Base-by-base conservation (phyloP, 768 basidiomycete species). In the Boletus fagicola region DNA sequence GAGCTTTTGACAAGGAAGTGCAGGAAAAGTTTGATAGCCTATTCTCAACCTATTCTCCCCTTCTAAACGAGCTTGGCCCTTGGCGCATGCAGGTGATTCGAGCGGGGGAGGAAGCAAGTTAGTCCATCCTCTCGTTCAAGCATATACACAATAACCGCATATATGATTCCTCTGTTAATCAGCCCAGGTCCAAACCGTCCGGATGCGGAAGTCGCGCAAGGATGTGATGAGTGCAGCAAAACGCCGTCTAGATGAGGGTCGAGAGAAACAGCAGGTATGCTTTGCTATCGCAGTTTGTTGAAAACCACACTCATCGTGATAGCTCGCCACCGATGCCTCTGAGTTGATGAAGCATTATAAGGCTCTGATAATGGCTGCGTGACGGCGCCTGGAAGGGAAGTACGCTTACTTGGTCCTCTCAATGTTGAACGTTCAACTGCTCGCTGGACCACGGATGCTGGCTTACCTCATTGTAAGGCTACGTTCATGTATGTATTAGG, bases 271-370 rank as follows among this genome's bases (percentile, higher is more conserved):
- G 51, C 70, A 72, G 65, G 77, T 74, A 45, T 48, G 50, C 33
- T 22, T 51, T 49, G 8, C 24, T 26, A 45, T 57, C 11, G 9
- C 24, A 10, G 10, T 31, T 43, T 40, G 26, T 46, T 54, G 38
- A 28, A 56, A 30, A 47, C 24, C 43, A 44, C 54, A 16, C 45
- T 48, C 26, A 51, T 26, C 31, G 28, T 38, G 22, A 44, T 48
- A 77, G 76, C 63, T 79, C 28, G 74, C 69, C 8, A 66, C 65
- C 44, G 76, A 78, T 58, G 75, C 77, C 10, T 64, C 71, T 30
- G 72, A 69, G 20, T 64, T 76, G 49, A 74, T 78, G 63, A 78
- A 71, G 46, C 70, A 77, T 55, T 79, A 77, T 55, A 78, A 79
- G 57, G 69, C 76, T 46, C 59, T 73, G 22, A 54, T 78, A 46